phyloP scores from a whole-genome alignment of 257 asterid species.

The Ilex aquifolium region DNA sequence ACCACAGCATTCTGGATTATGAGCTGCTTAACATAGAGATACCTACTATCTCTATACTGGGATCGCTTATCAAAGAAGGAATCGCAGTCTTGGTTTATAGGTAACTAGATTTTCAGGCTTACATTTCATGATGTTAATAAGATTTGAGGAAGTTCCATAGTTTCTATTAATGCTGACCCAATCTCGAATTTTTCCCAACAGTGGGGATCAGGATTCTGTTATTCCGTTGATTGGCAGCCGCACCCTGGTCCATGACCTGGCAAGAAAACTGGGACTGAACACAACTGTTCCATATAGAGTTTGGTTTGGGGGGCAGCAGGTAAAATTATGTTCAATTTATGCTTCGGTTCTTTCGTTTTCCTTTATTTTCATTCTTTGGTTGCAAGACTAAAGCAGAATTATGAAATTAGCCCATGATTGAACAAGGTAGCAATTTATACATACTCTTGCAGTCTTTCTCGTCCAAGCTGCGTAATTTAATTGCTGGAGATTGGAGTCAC shows the following conservation, averaged over 20 bases:
- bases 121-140: neutral
- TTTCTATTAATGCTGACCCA: neutral
- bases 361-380: too few species aligned
- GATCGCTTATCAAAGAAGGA: constrained; percentile 48
- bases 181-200: constrained; percentile 17
- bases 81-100: constrained; percentile 58
- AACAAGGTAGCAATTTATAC: too few species aligned
- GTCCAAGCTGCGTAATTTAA: too few species aligned
- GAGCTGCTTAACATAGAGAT: constrained; percentile 59
- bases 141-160: neutral
- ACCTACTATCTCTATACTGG: constrained; percentile 45
- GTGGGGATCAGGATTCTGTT: constrained; percentile 79
- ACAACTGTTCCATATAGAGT: constrained; percentile 55
- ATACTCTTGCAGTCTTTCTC: too few species aligned
- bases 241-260: constrained; percentile 33
- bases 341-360: too few species aligned
- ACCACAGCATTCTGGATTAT: constrained; percentile 47
- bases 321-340: neutral
- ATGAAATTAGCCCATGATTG: too few species aligned
- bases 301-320: constrained; percentile 69
- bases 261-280: constrained; percentile 37
- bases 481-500: too few species aligned
- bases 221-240: constrained; percentile 69
- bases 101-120: constrained; percentile 15
- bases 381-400: too few species aligned